These are phyloP conservation scores for Aspergillus latus DNA, from an alignment of 2,329 filamentous ascomycete species.

Conservation along the genomic window DNA sequence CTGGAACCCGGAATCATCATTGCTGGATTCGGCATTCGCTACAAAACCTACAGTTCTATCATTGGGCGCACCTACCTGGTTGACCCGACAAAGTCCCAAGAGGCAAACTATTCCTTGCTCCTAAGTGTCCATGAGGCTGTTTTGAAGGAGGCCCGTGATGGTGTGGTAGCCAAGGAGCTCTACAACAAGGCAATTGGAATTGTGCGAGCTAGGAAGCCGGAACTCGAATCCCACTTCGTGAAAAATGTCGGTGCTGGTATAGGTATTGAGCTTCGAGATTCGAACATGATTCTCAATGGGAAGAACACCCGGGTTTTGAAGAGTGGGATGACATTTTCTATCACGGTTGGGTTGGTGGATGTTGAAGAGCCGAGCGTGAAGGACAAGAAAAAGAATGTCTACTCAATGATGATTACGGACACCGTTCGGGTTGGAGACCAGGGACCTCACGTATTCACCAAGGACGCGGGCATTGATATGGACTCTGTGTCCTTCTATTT, in stretches of 20 bases:
- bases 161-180: constrained; percentile 80
- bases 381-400: constrained; percentile 84
- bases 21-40: constrained; percentile 84
- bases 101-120: constrained; percentile 89
- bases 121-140: constrained; percentile 82
- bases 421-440: constrained; percentile 79
- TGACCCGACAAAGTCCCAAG: constrained; percentile 94
- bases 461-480: constrained; percentile 84
- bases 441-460: constrained; percentile 79
- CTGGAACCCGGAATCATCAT: constrained; percentile 93
- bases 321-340: constrained; percentile 94
- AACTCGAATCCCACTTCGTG: constrained; percentile 90
- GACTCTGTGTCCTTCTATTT: constrained; percentile 98
- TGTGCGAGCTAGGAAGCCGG: constrained; percentile 87
- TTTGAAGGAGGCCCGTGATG: constrained; percentile 86
- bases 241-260: constrained; percentile 91
- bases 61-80: constrained; percentile 94
- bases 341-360: constrained; percentile 87
- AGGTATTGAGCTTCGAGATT: constrained; percentile 86
- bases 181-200: constrained; percentile 82
- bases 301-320: constrained; percentile 83
- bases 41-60: constrained; percentile 92
- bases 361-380: constrained; percentile 83
- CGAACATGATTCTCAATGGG: constrained; percentile 76
- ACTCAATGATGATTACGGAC: constrained; percentile 87